Percentiles rank a stretch among this genome's conserved stretches.
These are phyloP conservation scores for Sesbania bispinosa DNA, from an alignment of 306 rosid genomes.

Conservation along the genomic window DNA sequence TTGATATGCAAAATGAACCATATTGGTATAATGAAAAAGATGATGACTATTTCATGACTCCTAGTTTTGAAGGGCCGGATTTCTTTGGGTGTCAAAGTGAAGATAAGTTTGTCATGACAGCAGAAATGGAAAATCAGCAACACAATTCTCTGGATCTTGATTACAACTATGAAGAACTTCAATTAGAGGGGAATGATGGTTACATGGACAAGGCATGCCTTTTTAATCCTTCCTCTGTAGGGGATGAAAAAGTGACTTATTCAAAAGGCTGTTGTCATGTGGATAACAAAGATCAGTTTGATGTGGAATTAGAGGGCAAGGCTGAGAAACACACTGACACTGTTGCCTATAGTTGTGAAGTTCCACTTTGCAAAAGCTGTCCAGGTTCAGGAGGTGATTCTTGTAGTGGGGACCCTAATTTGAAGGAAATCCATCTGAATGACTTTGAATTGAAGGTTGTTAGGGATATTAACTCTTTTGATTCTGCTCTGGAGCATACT, in stretches of 20 bases:
- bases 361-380: slow-evolving; percentile 40
- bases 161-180: slow-evolving; percentile 25
- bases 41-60: slow-evolving; percentile 72
- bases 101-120: slow-evolving; percentile 82
- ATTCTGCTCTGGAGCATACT: slow-evolving; percentile 22
- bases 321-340: slow-evolving; percentile 3
- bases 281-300: slow-evolving; percentile 22
- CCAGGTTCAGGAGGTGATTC: slow-evolving; percentile 40
- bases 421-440: slow-evolving; percentile 45
- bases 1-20: slow-evolving; percentile 70
- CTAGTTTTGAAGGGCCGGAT: slow-evolving; percentile 67
- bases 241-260: slow-evolving; percentile 29
- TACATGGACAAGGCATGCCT: slow-evolving; percentile 54
- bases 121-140: slow-evolving; percentile 40
- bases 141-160: slow-evolving; percentile 34
- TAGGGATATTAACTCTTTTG: slow-evolving; percentile 45
- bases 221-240: slow-evolving; percentile 32
- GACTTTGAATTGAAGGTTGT: slow-evolving; percentile 34
- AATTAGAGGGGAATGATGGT: slow-evolving; percentile 24
- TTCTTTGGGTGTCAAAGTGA: slow-evolving; percentile 66
- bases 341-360: slow-evolving; percentile 27
- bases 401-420: slow-evolving; percentile 43
- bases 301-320: slow-evolving; percentile 33
- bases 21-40: slow-evolving; percentile 79
- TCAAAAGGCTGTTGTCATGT: slow-evolving; percentile 25